Conservation (phyloP, 2,329 filamentous ascomycete genomes). For the Fusarium continuum region DNA sequence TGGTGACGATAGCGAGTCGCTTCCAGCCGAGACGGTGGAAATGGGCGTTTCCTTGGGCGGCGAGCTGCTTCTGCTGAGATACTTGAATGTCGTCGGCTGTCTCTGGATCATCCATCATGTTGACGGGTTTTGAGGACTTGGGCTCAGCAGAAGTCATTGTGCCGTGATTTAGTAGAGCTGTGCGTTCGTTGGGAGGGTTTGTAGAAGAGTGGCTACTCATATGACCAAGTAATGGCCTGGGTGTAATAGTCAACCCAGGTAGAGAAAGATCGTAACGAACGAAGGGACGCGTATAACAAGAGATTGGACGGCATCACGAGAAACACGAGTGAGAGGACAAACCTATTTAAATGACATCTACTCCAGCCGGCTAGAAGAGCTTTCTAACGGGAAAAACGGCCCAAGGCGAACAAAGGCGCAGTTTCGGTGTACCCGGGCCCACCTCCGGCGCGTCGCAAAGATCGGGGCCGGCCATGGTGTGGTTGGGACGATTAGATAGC, state of each 20-base stretch:
- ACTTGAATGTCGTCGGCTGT: constrained; percentile 20
- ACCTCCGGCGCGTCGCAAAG: constrained; percentile 15
- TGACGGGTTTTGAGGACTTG: constrained; percentile 10
- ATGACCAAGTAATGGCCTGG: not conserved
- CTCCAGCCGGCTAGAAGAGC: constrained; percentile 26
- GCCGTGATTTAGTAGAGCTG: constrained; percentile 8
- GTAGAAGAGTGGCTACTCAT: constrained; percentile 14
- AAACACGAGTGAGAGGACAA: not conserved
- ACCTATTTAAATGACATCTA: constrained; percentile 14
- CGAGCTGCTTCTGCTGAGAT: constrained; percentile 34
- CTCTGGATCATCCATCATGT: constrained; percentile 30
- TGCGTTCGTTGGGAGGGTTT: constrained; percentile 6
- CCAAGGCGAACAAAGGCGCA: constrained; percentile 4
- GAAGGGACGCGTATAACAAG: not conserved
- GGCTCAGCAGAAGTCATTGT: constrained; percentile 11
- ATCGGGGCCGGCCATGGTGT: constrained; percentile 9
- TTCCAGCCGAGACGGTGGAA: constrained; percentile 36
- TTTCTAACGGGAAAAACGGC: constrained; percentile 29
- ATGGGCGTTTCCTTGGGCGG: constrained; percentile 30
- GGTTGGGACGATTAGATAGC: constrained; percentile 12
- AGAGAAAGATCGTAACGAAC: not conserved
- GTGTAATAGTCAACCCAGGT: not conserved
- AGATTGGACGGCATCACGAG: not conserved
- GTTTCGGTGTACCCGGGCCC: constrained; percentile 29
- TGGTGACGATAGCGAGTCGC: constrained; percentile 34